Conservation (phyloP, 106 monocot species). For the Iris macrosiphon region DNA sequence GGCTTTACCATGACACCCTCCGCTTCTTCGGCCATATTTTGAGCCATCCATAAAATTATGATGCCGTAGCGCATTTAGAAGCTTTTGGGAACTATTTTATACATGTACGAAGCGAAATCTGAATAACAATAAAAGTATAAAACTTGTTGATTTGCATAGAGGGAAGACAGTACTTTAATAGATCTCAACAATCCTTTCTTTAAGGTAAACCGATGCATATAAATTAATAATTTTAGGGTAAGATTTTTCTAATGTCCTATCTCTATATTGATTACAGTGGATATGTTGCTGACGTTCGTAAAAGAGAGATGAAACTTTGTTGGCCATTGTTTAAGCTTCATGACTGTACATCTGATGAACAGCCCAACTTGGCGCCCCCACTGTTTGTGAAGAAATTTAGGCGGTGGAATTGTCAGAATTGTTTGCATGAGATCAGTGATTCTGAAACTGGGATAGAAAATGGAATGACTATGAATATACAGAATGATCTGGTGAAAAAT, state of each 20-base stretch:
- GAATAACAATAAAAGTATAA: neutral
- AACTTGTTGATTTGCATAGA: neutral
- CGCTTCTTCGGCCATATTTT: neutral
- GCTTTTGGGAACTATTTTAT: too few species aligned
- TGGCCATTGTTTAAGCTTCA: slow-evolving; percentile 37
- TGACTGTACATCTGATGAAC: slow-evolving; percentile 9
- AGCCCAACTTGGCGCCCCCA: slow-evolving; percentile 28
- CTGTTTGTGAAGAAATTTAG: slow-evolving; percentile 43
- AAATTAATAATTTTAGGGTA: neutral
- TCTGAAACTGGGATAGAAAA: slow-evolving; percentile 6
- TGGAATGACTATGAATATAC: slow-evolving; percentile 1
- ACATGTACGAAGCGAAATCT: too few species aligned
- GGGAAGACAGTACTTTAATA: neutral
- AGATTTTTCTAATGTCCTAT: slow-evolving; percentile 1
- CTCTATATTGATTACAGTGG: slow-evolving; percentile 28
- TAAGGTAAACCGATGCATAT: neutral
- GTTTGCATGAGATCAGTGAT: slow-evolving; percentile 25
- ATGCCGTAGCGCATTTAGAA: too few species aligned
- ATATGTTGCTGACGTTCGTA: slow-evolving; percentile 52
- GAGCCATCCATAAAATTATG: neutral
- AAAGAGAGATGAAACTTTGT: slow-evolving; percentile 32
- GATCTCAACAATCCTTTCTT: neutral
- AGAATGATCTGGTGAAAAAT: slow-evolving; percentile 15
- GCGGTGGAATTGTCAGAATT: slow-evolving; percentile 69
- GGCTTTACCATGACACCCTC: too few species aligned